Base-by-base conservation (phyloP, 202 grass and related monocot species). In the Schoenoplectus tabernaemontani region DNA sequence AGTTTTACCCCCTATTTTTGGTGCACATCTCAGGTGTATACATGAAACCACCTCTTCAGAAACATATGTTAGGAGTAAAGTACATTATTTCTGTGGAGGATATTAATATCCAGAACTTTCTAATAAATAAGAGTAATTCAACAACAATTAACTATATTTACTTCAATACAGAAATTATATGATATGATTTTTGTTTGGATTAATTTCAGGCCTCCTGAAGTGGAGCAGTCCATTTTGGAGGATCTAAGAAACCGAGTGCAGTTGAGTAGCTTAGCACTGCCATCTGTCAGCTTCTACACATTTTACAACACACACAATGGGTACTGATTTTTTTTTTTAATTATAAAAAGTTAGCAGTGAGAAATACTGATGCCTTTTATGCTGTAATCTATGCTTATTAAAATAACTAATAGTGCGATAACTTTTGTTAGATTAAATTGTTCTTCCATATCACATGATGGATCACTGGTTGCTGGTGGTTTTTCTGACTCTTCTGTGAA, bases 401-500 rank as follows among this genome's bases (percentile, higher is more conserved):
- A 74, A 46, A 54, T 74, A 48, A 60, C 50, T 48, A 34, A 42
- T 11, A 26, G 23, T 43, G 43, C 17, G 51, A 68, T 83, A 20
- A 82, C 39, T 47, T 81, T 39, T 81, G 9, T 77, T 81, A 99
- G 96, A 83, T 92, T 99, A 85, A 99, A 99, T 77, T 99, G 91
- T 88, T 92, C 96, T 33, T 79, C 96, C 1, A 95, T 99, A 78
- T 99, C 91, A 62, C 82, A 99, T 11, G 96, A 99, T 85, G 96
- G 96, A 50, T 98, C 96, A 1, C 77, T 95, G 76, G 96, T 98
- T 81, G 95, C 86, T 78, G 95, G 95, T 89, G 96, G 96, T 17
- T 99, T 99, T 81, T 99, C 96, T 82, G 96, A 99, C 81, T 99
- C 96, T 24, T 99, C 96, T 63, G 74, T 99, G 57, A 99, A 95